Evolutionary conservation across 163 green algal genomes (phyloP), one percentile per base, ranked within the genome.

Genomic region (Scenedesmus sp.): DNA sequence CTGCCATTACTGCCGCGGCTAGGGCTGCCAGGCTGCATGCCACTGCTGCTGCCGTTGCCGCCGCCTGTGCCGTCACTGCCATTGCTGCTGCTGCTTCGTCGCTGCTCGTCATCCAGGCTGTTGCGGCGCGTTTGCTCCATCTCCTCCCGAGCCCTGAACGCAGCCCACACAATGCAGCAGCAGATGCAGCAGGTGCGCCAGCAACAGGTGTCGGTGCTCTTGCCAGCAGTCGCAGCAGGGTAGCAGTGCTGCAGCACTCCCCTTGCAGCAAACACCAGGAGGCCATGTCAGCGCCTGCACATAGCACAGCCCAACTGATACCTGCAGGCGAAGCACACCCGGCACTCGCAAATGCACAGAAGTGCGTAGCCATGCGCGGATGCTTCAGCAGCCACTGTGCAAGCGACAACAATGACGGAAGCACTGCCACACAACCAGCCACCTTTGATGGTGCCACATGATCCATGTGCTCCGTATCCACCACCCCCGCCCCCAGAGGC

Each of bases 91-190:
- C 13, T 81, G 59, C 40, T 73, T 44, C 42, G 72, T 20, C 81
- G 83, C 73, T 92, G 76, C 10, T 92, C 93, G 72, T 94, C 93
- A 12, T 93, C 84, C 76, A 91, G 37, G 20, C 22, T 89, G 42
- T 85, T 81, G 20, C 91, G 87, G 10, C 26, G 22, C 53, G 73
- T 43, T 70, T 94, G 85, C 73, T 94, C 93, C 81, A 93, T 91
- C 82, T 94, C 92, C 82, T 96, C 94, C 24, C 87, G 87, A 18
- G 87, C 87, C 78, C 87, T 91, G 87, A 40, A 70, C 18, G 40
- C 85, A 89, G 51, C 1, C 3, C 30, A 37, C 3, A 22, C 65
- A 78, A 22, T 78, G 20, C 37, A 82, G 37, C 35, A 26, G 73
- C 73, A 82, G 73, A n/a, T n/a, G n/a, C n/a, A n/a, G n/a, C n/a